Percentiles rank a stretch among this genome's conserved stretches.
Conservation (phyloP, 2,329 filamentous ascomycete species). For the Penicillium sp. region DNA sequence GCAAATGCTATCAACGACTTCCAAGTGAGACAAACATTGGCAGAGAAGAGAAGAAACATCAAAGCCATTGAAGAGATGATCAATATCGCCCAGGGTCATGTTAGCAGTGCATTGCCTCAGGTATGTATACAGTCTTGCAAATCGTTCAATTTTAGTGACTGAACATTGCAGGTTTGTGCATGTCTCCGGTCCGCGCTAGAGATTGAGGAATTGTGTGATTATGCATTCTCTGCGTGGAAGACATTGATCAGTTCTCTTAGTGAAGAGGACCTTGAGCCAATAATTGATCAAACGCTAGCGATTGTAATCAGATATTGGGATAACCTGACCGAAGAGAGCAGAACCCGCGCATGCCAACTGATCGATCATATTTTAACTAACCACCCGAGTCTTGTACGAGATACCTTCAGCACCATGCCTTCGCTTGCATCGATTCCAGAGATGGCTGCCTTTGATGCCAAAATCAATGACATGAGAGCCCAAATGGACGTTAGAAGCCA, state of each 20-base stretch:
- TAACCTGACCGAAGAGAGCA: constrained; percentile 54
- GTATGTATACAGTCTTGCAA: neutral
- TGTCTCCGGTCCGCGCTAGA: constrained; percentile 77
- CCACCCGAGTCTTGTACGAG: constrained; percentile 53
- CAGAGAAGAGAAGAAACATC: constrained; percentile 68
- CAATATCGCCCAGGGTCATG: constrained; percentile 60
- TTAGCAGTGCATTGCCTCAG: constrained; percentile 75
- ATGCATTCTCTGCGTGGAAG: constrained; percentile 76
- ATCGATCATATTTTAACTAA: constrained; percentile 58
- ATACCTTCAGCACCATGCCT: constrained; percentile 66
- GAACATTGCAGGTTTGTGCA: constrained; percentile 49
- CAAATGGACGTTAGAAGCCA: constrained; percentile 58
- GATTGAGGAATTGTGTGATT: constrained; percentile 62
- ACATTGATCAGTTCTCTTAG: constrained; percentile 66
- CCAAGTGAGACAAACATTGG: constrained; percentile 47
- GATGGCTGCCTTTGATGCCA: constrained; percentile 58
- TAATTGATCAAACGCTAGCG: constrained; percentile 83
- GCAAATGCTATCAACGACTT: constrained; percentile 68
- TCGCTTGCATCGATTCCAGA: constrained; percentile 63
- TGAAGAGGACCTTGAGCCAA: constrained; percentile 65
- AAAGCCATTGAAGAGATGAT: constrained; percentile 84
- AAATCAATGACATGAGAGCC: constrained; percentile 56
- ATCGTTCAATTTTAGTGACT: neutral
- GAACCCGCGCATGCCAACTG: constrained; percentile 52
- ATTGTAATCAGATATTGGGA: constrained; percentile 75